Conservation (phyloP, 1,284 basidiomycete genomes). For the Pascua sp. region DNA sequence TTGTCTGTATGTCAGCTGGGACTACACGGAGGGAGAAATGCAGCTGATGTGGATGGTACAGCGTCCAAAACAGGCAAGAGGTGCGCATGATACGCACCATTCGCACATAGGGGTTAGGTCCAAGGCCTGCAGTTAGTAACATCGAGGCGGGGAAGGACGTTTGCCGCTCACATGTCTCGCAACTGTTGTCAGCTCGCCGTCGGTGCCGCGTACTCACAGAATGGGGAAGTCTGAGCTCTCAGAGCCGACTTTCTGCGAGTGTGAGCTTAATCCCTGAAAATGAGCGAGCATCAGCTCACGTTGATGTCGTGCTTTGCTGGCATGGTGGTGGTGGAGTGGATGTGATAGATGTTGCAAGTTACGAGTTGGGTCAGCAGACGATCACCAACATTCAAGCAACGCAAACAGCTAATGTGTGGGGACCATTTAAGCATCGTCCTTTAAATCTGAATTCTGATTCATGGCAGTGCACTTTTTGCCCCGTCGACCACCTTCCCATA, state of each 20-base stretch:
- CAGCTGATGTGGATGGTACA: neutral
- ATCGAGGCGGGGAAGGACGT: conserved; percentile 37
- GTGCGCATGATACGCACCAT: conserved; percentile 59
- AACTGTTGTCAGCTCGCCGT: conserved; percentile 33
- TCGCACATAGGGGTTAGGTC: conserved; percentile 79
- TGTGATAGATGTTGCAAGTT: no score
- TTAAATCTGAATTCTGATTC: no score
- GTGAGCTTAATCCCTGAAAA: neutral
- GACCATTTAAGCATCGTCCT: no score
- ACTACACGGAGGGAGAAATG: conserved; percentile 33
- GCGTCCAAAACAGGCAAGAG: conserved; percentile 3
- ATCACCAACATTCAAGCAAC: no score
- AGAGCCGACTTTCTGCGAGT: conserved; percentile 45
- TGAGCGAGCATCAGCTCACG: conserved; percentile 23
- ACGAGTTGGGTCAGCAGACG: no score
- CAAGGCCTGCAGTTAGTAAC: conserved; percentile 60
- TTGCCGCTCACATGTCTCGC: conserved; percentile 70
- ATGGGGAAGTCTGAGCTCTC: conserved; percentile 50
- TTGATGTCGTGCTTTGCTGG: conserved; percentile 50
- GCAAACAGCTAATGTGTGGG: no score
- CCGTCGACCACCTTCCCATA: no score
- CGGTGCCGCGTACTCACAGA: conserved; percentile 31
- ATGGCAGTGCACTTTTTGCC: no score
- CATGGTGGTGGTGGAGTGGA: conserved; percentile 19
- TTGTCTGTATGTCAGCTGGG: conserved; percentile 59